Base-by-base conservation (phyloP, 495 filamentous ascomycete genomes). In the Hypomontagnella monticulosa region DNA sequence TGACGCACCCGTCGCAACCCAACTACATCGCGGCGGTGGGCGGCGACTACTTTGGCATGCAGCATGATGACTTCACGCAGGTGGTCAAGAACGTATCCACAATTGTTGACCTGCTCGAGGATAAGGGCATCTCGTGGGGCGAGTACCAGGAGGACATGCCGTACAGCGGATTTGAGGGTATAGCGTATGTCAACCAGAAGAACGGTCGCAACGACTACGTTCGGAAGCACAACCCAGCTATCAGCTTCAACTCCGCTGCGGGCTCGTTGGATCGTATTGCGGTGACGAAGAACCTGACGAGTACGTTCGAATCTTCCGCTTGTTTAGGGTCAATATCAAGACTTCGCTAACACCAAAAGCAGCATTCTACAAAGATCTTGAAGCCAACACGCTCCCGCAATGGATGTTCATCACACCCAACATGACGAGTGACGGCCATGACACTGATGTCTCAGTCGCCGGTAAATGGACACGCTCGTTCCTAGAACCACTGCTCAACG, bases 391-490 rank as follows among this genome's bases (percentile, higher is more conserved):
- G 19, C 80, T 92, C 8, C 89, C 89, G 10, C 89, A 92, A 72
- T 90, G 87, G 86, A 82, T 85, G 66, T 91, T 91, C 73, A 84
- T 91, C 57, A 92, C 89, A 12, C 90, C 90, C 11, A 91, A 91
- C 79, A 91, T 92, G 89, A 50, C 78, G 4, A 78, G 75, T 61
- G 83, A 88, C 70, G 90, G 84, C 19, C 89, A 93, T 67, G 89
- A 93, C 72, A 86, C 83, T 49, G 79, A 82, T 72, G 81, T 92
- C 54, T 85, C 83, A 30, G 79, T 84, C 54, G 85, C 86, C 4
- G 85, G 84, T 3, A 65, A 69, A 4, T 92, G 86, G 85, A 76
- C 85, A 3, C 79, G 79, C 15, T 70, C 55, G 32, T 91, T 89
- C 78, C 69, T 93, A 0, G 73, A 81, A 23, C 85, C 87, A 0